Evolutionary conservation across 306 rosid species (phyloP).

Genomic region (Cucumis cinereus): DNA sequence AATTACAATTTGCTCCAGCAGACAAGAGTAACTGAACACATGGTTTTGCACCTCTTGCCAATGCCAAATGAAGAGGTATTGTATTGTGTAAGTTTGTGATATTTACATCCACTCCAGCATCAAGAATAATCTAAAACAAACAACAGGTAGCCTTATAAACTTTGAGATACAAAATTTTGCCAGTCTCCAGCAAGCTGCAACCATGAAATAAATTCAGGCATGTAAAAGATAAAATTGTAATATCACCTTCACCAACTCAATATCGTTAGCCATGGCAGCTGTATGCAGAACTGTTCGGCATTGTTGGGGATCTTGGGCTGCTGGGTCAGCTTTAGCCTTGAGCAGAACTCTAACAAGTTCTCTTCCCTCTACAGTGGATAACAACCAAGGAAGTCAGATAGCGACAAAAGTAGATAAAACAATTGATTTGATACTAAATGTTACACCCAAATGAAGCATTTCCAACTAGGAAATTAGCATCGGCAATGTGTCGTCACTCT

Average conservation of each 20-base stretch:
- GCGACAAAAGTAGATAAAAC: neutral
- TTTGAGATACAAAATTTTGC: slow-evolving; percentile 10
- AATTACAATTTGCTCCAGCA: slow-evolving; percentile 82
- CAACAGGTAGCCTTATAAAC: neutral
- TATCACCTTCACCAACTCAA: slow-evolving; percentile 73
- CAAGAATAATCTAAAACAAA: slow-evolving; percentile 61
- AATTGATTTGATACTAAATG: neutral
- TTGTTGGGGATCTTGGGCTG: slow-evolving; percentile 81
- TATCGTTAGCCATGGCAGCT: slow-evolving; percentile 87
- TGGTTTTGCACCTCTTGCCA: slow-evolving; percentile 96
- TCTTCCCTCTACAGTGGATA: slow-evolving; percentile 62
- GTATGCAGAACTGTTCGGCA: slow-evolving; percentile 94
- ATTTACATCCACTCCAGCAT: slow-evolving; percentile 91
- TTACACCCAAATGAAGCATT: neutral
- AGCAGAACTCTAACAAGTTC: slow-evolving; percentile 87
- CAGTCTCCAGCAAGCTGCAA: slow-evolving; percentile 2
- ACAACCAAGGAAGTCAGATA: slow-evolving; percentile 13
- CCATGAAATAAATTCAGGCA: neutral
- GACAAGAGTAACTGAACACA: slow-evolving; percentile 83
- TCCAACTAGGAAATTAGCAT: neutral
- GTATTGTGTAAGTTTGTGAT: slow-evolving; percentile 78
- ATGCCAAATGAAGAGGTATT: slow-evolving; percentile 89
- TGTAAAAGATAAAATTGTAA: neutral
- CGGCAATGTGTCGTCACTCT: neutral
- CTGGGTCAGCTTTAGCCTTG: slow-evolving; percentile 80